These are phyloP conservation scores for Barnettozyma vustinii DNA, from an alignment of 805 yeast genomes.

Conservation along the genomic window DNA sequence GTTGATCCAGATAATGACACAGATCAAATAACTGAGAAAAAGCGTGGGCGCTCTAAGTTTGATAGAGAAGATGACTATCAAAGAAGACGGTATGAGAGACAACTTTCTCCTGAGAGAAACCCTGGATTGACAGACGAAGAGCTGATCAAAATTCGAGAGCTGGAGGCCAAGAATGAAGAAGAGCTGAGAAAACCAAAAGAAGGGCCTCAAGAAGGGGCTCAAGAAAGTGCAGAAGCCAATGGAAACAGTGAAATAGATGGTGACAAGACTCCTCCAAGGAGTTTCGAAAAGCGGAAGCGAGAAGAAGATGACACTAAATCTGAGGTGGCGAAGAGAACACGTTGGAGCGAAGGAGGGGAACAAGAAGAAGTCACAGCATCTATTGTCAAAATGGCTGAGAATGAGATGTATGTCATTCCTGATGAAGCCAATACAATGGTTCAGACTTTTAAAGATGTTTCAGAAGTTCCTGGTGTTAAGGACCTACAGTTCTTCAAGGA, in stretches of 20 bases:
- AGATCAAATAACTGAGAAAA: conserved; percentile 26
- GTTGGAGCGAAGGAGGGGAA: conserved; percentile 10
- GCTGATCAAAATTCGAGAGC: conserved; percentile 35
- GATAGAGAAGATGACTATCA: conserved; percentile 46
- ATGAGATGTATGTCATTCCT: conserved; percentile 47
- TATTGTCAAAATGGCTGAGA: not conserved
- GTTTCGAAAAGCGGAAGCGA: conserved; percentile 21
- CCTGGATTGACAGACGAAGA: conserved; percentile 36
- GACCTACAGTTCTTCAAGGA: conserved; percentile 67
- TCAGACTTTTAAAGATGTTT: conserved; percentile 21
- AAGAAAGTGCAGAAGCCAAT: not conserved
- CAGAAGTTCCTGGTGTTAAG: conserved; percentile 57
- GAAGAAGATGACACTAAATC: conserved; percentile 13
- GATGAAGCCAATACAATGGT: conserved; percentile 27
- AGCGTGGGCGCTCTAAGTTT: conserved; percentile 24
- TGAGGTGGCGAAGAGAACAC: conserved; percentile 16
- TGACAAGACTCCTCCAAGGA: conserved; percentile 25
- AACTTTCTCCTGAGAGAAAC: conserved; percentile 27
- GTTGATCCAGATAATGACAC: conserved; percentile 24
- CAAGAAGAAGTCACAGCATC: not conserved
- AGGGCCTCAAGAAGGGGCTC: not conserved
- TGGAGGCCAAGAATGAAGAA: conserved; percentile 32
- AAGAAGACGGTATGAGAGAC: conserved; percentile 31
- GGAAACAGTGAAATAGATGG: conserved; percentile 10
- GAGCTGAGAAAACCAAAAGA: not conserved